Evolutionary conservation across 352 stramenopile species (phyloP).

Genomic region (Phytophthora constricta): DNA sequence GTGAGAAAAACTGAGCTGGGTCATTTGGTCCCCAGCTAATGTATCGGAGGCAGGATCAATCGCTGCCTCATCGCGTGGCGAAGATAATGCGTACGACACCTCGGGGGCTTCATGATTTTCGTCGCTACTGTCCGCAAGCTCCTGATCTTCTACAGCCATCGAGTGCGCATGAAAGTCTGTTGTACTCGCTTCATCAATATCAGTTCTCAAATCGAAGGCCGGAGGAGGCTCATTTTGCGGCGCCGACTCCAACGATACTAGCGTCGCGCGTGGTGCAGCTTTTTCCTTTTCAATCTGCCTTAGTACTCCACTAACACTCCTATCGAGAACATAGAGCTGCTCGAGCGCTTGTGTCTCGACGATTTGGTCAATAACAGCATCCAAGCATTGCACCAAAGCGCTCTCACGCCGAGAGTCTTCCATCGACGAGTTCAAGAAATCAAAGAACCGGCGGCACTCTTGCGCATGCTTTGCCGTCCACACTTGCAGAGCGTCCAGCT

Average conservation of each 20-base stretch:
- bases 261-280: conserved; percentile 1
- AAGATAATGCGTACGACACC: too few relatives aligned
- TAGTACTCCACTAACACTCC: conserved; percentile 10
- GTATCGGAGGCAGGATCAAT: too few relatives aligned
- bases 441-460: conserved; percentile 61
- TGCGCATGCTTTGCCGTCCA: conserved; percentile 54
- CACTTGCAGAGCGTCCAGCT: conserved; percentile 39
- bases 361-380: conserved; percentile 39
- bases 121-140: background rate
- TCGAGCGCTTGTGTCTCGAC: conserved; percentile 23
- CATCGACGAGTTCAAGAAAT: conserved; percentile 57
- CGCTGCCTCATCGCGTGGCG: too few relatives aligned
- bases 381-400: conserved; percentile 35
- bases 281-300: conserved; percentile 3
- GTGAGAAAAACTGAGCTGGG: background rate
- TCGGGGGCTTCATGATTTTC: too few relatives aligned
- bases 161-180: background rate
- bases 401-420: conserved; percentile 38
- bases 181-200: background rate
- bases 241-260: background rate
- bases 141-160: background rate
- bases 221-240: background rate
- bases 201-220: background rate
- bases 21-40: background rate
- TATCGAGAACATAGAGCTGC: conserved; percentile 28